Conservation (phyloP, 441 rosid species). For the Pelargonium australe region DNA sequence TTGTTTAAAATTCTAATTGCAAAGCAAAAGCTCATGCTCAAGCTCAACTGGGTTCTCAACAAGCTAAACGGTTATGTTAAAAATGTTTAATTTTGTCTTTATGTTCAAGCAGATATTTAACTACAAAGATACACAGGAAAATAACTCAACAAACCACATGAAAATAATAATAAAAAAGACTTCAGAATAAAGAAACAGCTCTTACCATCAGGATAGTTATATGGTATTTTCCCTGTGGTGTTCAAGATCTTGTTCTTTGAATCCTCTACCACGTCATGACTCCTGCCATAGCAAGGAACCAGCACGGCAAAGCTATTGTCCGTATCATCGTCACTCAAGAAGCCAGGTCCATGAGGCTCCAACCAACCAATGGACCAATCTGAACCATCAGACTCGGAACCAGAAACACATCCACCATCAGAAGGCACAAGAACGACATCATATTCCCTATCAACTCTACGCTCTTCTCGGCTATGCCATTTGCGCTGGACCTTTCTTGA, state of each 20-base stretch:
- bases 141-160: too few relatives aligned
- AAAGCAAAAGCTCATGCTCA: too few relatives aligned
- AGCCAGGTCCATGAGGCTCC: conserved; percentile 72
- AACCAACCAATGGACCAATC: conserved; percentile 80
- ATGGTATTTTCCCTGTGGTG: conserved; percentile 37
- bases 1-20: too few relatives aligned
- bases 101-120: too few relatives aligned
- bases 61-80: too few relatives aligned
- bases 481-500: conserved; percentile 52
- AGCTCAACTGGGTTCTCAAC: too few relatives aligned
- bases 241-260: conserved; percentile 31
- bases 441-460: conserved; percentile 60
- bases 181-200: conserved; percentile 11
- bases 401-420: conserved; percentile 70
- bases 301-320: conserved; percentile 63
- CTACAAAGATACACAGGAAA: too few relatives aligned
- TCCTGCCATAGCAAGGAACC: conserved; percentile 61
- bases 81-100: too few relatives aligned
- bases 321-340: conserved; percentile 48
- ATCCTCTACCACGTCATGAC: conserved; percentile 28
- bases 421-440: conserved; percentile 74
- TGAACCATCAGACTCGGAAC: conserved; percentile 65
- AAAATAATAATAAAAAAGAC: background rate
- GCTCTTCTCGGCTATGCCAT: conserved; percentile 63
- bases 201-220: conserved; percentile 43